Conservation (phyloP, 2,329 filamentous ascomycete species). For the Alternaria arbusti region DNA sequence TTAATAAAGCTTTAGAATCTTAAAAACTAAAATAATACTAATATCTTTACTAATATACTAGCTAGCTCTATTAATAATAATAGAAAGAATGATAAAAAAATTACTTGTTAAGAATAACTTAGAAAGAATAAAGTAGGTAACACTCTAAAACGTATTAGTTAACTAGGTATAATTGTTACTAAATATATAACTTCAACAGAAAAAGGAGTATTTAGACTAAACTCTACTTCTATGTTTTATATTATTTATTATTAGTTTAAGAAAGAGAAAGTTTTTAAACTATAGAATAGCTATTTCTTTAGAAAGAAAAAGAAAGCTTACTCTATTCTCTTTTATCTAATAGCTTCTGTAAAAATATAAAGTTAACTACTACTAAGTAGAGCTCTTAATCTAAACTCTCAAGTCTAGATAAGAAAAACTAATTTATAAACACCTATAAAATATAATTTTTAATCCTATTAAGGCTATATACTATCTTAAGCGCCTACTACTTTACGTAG, state of each 20-base stretch:
- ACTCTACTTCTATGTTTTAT: neutral
- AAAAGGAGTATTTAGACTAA: neutral
- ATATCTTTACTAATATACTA: rapidly evolving
- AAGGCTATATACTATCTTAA: too few species aligned
- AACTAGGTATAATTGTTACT: neutral
- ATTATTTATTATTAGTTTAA: neutral
- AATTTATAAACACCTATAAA: too few species aligned
- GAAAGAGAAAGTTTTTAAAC: too few species aligned
- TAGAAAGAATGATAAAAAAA: neutral
- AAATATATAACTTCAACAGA: neutral
- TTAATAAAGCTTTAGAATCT: neutral
- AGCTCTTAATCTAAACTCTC: too few species aligned
- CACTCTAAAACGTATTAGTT: neutral
- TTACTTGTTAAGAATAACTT: neutral
- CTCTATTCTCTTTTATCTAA: too few species aligned
- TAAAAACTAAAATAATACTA: neutral
- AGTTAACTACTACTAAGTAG: too few species aligned
- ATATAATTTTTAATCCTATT: too few species aligned
- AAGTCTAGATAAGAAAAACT: too few species aligned
- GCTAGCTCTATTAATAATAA: neutral
- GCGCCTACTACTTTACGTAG: too few species aligned
- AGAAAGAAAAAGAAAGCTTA: too few species aligned
- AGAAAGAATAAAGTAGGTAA: neutral
- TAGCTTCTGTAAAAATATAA: too few species aligned
- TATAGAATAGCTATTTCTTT: too few species aligned